phyloP scores from a whole-genome alignment of 1,139 yeast species.

The Taiozyma sp. region DNA sequence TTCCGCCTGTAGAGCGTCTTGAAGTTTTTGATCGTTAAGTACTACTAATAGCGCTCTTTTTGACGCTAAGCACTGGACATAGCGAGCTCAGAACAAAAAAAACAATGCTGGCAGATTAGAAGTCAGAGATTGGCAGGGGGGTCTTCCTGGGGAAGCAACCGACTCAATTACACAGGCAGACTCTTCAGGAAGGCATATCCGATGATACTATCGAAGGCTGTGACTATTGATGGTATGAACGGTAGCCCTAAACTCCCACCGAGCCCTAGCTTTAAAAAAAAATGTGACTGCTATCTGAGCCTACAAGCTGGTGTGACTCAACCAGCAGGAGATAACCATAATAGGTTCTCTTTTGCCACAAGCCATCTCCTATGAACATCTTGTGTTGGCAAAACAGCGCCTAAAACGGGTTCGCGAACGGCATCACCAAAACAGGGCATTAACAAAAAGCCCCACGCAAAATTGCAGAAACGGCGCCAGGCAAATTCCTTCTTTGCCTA shows the following conservation, averaged over 20 bases:
- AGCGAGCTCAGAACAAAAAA: conserved; percentile 7
- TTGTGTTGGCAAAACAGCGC: too few relatives aligned
- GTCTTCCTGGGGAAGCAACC: too few relatives aligned
- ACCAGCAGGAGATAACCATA: too few relatives aligned
- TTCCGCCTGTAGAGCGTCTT: background rate
- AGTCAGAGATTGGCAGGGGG: too few relatives aligned
- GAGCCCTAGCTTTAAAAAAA: background rate
- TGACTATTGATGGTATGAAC: too few relatives aligned
- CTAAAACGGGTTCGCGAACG: background rate
- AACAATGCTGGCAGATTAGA: background rate
- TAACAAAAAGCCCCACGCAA: background rate
- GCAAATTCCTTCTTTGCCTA: background rate
- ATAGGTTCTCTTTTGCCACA: too few relatives aligned
- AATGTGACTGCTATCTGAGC: background rate
- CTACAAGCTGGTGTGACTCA: too few relatives aligned
- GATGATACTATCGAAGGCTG: too few relatives aligned
- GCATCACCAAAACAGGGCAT: background rate
- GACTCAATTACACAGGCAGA: too few relatives aligned
- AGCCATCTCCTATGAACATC: too few relatives aligned
- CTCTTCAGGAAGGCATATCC: too few relatives aligned
- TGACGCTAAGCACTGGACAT: conserved; percentile 11
- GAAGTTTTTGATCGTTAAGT: conserved; percentile 9
- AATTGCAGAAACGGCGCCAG: background rate
- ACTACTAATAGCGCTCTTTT: conserved; percentile 9
- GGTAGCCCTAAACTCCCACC: too few relatives aligned